These are phyloP conservation scores for Gossypium trilobum DNA, from an alignment of 441 rosid species.

Conservation along the genomic window DNA sequence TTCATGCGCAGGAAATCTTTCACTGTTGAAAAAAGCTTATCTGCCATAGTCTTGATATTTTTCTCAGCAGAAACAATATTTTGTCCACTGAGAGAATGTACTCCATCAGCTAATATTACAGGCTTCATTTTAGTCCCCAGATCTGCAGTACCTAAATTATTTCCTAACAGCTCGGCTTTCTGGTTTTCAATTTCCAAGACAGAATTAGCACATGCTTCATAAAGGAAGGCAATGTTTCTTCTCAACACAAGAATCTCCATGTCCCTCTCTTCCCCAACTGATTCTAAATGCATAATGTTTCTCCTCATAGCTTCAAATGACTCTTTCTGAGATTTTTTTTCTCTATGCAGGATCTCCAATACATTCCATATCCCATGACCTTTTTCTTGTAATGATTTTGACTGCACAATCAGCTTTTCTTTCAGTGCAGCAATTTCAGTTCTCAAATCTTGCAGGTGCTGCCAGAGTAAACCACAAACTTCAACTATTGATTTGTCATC, in stretches of 20 bases:
- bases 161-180: slow-evolving; percentile 41
- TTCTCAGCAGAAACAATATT: slow-evolving; percentile 44
- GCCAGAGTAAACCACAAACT: slow-evolving; percentile 37
- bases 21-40: slow-evolving; percentile 40
- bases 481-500: slow-evolving; percentile 34
- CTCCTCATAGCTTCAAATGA: slow-evolving; percentile 38
- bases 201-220: slow-evolving; percentile 57
- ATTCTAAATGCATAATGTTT: slow-evolving; percentile 35
- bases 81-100: slow-evolving; percentile 25
- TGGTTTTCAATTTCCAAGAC: slow-evolving; percentile 62
- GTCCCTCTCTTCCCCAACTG: slow-evolving; percentile 42
- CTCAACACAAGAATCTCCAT: slow-evolving; percentile 44
- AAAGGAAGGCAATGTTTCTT: slow-evolving; percentile 50
- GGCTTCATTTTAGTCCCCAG: slow-evolving; percentile 28
- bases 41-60: slow-evolving; percentile 46
- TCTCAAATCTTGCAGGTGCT: slow-evolving; percentile 47
- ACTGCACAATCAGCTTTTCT: slow-evolving; percentile 44
- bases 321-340: slow-evolving; percentile 33
- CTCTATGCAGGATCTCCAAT: slow-evolving; percentile 34
- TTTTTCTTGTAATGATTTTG: slow-evolving; percentile 41
- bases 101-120: slow-evolving; percentile 19
- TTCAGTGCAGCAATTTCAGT: slow-evolving; percentile 38
- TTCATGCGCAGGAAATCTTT: slow-evolving; percentile 43
- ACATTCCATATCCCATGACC: slow-evolving; percentile 38
- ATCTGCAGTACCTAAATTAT: slow-evolving; percentile 24